phyloP scores from a whole-genome alignment of 176 grass and related monocot genomes.

The Typha latifolia region DNA sequence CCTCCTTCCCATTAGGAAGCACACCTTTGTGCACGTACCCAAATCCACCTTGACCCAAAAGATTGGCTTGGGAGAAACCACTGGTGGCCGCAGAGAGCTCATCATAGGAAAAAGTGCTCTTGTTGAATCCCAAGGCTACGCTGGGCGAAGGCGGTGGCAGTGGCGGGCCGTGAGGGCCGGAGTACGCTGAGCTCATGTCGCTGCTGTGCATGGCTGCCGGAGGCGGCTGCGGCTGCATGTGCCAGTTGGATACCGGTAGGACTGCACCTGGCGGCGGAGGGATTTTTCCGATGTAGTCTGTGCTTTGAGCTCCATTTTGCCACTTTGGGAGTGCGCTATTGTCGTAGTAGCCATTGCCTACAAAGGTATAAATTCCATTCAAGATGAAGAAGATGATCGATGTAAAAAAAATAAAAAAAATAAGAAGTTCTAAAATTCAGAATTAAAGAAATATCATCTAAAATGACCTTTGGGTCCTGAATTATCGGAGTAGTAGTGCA shows the following conservation, averaged over 20 bases:
- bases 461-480: slow-evolving; percentile 17
- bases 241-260: background rate
- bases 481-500: slow-evolving; percentile 39
- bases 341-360: slow-evolving; percentile 48
- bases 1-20: slow-evolving; percentile 64
- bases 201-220: slow-evolving; percentile 17
- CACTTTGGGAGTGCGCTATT: slow-evolving; percentile 34
- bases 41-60: slow-evolving; percentile 89
- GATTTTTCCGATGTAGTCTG: slow-evolving; percentile 18
- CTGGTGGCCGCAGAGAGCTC: slow-evolving; percentile 57
- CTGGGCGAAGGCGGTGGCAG: slow-evolving; percentile 38
- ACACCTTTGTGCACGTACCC: slow-evolving; percentile 80
- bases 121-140: slow-evolving; percentile 44
- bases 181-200: slow-evolving; percentile 49
- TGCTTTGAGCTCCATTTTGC: slow-evolving; percentile 12
- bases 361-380: background rate
- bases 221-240: background rate
- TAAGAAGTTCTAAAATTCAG: background rate
- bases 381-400: background rate
- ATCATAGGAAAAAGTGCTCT: slow-evolving; percentile 80
- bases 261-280: slow-evolving; percentile 19
- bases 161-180: slow-evolving; percentile 11
- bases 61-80: slow-evolving; percentile 48
- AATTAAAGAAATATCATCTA: background rate
- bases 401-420: too few species aligned